These are phyloP conservation scores for Sanghuangporus sanghuang DNA, from an alignment of 1,284 basidiomycete genomes.

Conservation along the genomic window DNA sequence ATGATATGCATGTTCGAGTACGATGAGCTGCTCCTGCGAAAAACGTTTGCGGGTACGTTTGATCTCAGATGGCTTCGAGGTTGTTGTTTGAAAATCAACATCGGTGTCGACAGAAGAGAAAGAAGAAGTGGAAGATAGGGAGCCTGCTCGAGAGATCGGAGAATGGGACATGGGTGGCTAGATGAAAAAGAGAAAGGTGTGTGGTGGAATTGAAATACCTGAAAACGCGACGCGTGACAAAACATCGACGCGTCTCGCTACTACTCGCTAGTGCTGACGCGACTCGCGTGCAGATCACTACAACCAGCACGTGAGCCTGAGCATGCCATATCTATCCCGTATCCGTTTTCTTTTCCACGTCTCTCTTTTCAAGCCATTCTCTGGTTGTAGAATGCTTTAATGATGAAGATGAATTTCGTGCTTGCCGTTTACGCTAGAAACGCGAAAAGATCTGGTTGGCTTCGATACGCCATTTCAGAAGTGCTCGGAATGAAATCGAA, in stretches of 20 bases:
- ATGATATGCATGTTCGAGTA: slow-evolving; percentile 69
- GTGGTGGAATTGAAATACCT: not conserved
- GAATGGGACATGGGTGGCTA: slow-evolving; percentile 5
- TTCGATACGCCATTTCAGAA: too few relatives aligned
- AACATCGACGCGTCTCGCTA: slow-evolving; percentile 3
- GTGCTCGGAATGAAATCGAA: too few relatives aligned
- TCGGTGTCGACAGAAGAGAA: not conserved
- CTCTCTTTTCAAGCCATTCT: too few relatives aligned
- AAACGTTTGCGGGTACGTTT: slow-evolving; percentile 55
- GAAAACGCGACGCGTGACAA: not conserved
- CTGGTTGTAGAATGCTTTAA: too few relatives aligned
- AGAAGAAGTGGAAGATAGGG: slow-evolving; percentile 11
- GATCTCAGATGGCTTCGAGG: not conserved
- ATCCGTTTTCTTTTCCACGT: not conserved
- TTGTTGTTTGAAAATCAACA: not conserved
- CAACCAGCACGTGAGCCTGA: slow-evolving; percentile 2
- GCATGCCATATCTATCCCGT: not conserved
- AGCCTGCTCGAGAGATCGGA: slow-evolving; percentile 5
- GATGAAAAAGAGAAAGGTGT: not conserved
- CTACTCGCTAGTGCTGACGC: not conserved
- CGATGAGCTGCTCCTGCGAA: slow-evolving; percentile 58
- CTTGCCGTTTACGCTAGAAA: too few relatives aligned
- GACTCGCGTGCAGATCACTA: not conserved
- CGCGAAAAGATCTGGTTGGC: too few relatives aligned
- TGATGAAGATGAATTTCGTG: too few relatives aligned